Base-by-base conservation (phyloP, 495 filamentous ascomycete species). In the Aspergillus ostianus region DNA sequence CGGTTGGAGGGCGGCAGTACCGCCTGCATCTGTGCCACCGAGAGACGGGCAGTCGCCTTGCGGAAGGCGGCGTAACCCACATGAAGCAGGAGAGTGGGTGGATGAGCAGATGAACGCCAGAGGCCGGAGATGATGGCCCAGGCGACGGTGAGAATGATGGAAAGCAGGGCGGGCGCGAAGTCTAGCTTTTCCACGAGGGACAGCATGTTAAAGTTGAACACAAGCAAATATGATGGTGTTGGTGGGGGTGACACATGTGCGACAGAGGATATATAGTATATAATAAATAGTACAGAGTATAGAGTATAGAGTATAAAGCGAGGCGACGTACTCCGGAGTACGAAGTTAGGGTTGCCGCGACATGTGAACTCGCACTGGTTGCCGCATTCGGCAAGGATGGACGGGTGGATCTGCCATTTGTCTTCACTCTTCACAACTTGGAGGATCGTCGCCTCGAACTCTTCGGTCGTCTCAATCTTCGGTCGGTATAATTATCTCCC, bases 1-100 rank as follows among this genome's bases (percentile, higher is more conserved):
- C 76, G 74, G 59, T 81, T 76, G 27, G 80, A 80, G 7, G 75
- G 63, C 0, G 77, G 70, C n/a, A 72, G 45, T 1, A 70, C 55
- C n/a, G 61, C 71, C 63, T 78, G 75, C 66, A 78, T 64, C 52
- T 76, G 75, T 18, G 45, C 17, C 0, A 65, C 52, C 3, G 70
- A 69, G 26, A 78, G 26, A 8, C 73, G 68, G 20, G 57, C 18
- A 0, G 72, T 78, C 0, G 65, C 60, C 59, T 75, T 72, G 58
- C 75, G 70, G 51, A 75, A 67, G 13, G 70, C 55, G 0, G 75
- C 73, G 67, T 78, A 78, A 32, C 73, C 72, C 30, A 76, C 51
- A 60, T 78, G 75, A 51, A 78, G 61, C 48, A 70, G 61, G 53
- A 70, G 63, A 26, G 67, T 65, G n/a, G 67, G 69, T 17, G 75